These are phyloP conservation scores for Xylariaceae sp. DNA, from an alignment of 2,329 filamentous ascomycete genomes.

Conservation along the genomic window DNA sequence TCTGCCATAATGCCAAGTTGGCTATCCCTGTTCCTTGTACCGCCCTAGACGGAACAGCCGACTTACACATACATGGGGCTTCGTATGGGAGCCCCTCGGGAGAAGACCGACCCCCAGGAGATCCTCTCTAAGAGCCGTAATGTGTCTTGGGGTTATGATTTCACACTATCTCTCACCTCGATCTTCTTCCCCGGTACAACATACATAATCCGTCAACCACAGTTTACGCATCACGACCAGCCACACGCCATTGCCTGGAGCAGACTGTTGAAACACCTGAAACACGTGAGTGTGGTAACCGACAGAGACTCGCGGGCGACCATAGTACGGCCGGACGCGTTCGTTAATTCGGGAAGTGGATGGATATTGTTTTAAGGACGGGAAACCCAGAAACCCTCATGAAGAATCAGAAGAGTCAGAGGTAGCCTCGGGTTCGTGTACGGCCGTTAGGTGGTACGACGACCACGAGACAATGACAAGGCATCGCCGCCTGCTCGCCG, in stretches of 20 bases:
- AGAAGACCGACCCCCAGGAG: constrained; percentile 13
- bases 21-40: neutral
- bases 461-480: constrained; percentile 30
- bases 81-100: constrained; percentile 15
- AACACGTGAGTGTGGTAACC: neutral
- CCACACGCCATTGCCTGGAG: constrained; percentile 6
- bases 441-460: constrained; percentile 26
- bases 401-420: constrained; percentile 27
- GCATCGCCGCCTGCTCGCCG: constrained; percentile 19
- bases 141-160: constrained; percentile 1
- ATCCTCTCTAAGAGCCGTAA: constrained; percentile 9
- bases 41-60: constrained; percentile 18
- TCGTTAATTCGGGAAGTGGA: constrained; percentile 18
- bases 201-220: neutral
- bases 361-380: constrained; percentile 19
- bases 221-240: neutral
- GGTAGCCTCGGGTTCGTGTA: constrained; percentile 31
- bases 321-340: neutral
- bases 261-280: neutral
- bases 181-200: constrained; percentile 1
- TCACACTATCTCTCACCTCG: constrained; percentile 7
- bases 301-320: neutral
- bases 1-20: neutral
- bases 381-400: constrained; percentile 24
- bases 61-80: constrained; percentile 10